Base-by-base conservation (phyloP, 2,329 filamentous ascomycete species). In the Exophiala sp. region DNA sequence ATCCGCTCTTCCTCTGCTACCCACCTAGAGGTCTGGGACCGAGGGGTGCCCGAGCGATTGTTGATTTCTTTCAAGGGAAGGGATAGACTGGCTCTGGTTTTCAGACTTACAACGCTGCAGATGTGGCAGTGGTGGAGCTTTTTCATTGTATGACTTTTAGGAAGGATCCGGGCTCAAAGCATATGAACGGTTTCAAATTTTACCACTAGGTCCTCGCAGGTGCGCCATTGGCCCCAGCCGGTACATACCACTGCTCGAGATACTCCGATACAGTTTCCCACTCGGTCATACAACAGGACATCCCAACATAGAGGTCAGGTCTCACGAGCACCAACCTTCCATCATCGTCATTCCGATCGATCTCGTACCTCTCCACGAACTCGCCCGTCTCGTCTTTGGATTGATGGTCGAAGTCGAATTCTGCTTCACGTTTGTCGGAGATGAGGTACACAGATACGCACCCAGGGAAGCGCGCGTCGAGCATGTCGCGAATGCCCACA, bases 1-100 rank as follows among this genome's bases (percentile, higher is more conserved):
- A 92, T 67, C 81, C 85, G 42, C 83, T 89, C 21, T 92, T 87
- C 69, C 86, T 94, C 58, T 90, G 87, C 70, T 92, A 91, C 71
- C 89, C 88, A 32, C 84, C 85, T 57, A 83, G 87, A 65, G 88
- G 88, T 3, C 76, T 92, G 14, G 88, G 87, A 1, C 81, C 89
- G 41, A 79, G 84, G 50, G 88, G 88, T 35, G 79, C 87, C 52
- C 82, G 86, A 68, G 87, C 88, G 39, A 82, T 94, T 61, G 78
- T 92, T 72, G 86, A 84, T 66, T 92, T 92, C 74, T 90, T 92
- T 71, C 85, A 88, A 69, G 86, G 48, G 20, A 46, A 18, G 11
- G 47, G 34, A 18, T 50, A 42, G 39, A 50, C 14, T 41, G 39
- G 39, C 14, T 41, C 8, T 41, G n/a, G 10, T n/a, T 16, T 36